Percentiles rank a stretch among this genome's conserved stretches.
Evolutionary conservation across 2,329 filamentous ascomycete genomes (phyloP).

Genomic region (Thielaviopsis musarum): DNA sequence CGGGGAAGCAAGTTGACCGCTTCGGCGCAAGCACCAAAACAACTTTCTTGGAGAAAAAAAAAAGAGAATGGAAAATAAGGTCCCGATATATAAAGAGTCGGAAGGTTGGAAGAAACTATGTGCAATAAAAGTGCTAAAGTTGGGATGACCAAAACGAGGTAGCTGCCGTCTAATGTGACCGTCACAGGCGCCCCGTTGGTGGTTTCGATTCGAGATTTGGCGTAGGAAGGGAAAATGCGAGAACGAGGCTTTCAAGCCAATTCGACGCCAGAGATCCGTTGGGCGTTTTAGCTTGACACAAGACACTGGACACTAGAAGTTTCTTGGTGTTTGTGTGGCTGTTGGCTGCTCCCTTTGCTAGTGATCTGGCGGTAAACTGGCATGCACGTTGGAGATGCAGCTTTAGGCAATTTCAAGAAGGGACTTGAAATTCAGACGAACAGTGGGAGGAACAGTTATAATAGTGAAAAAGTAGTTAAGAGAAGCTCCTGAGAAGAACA

Average conservation of each 20-base stretch:
- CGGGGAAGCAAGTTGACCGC: neutral
- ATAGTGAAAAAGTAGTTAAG: neutral
- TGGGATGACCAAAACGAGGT: neutral
- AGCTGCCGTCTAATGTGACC: neutral
- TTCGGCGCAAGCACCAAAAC: neutral
- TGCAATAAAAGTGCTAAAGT: neutral
- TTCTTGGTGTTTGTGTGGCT: neutral
- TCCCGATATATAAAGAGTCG: no score
- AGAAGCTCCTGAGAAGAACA: neutral
- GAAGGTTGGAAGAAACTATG: neutral
- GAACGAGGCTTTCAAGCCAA: neutral
- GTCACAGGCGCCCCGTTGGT: neutral
- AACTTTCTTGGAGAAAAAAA: neutral
- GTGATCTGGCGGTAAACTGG: neutral
- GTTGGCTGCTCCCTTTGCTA: neutral
- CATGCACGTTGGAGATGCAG: neutral
- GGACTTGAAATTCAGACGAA: neutral
- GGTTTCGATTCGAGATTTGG: no score
- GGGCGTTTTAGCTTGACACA: neutral
- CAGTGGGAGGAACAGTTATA: neutral
- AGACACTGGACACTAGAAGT: neutral
- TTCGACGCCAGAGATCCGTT: no score
- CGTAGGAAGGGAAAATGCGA: no score
- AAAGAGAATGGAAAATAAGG: neutral
- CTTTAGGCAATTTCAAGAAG: no score